phyloP scores from a whole-genome alignment of 192 early-diverging fungal genomes.

The Allomyces macrogynus region DNA sequence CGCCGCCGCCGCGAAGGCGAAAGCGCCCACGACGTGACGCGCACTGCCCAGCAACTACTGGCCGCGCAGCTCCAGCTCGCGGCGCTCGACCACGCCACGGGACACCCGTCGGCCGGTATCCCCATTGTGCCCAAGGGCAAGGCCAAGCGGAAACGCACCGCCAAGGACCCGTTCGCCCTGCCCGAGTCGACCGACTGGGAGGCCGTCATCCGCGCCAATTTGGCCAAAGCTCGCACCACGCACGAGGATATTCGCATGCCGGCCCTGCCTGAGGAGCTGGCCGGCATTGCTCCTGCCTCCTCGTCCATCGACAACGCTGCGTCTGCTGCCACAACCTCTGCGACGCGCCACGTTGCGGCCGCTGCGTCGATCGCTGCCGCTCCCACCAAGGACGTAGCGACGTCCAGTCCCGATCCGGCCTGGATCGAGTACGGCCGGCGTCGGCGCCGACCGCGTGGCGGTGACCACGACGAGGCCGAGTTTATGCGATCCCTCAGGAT shows the following conservation, averaged over 20 bases:
- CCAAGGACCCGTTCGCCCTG: slow-evolving; percentile 19
- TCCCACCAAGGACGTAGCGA: no score
- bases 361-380: no score
- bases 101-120: slow-evolving; percentile 7
- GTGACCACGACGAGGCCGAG: neutral
- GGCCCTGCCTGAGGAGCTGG: neutral
- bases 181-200: neutral
- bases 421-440: no score
- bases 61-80: slow-evolving; percentile 52
- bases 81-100: slow-evolving; percentile 25
- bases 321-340: no score
- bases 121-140: neutral
- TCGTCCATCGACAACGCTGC: no score
- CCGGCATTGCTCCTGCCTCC: neutral
- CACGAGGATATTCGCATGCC: slow-evolving; percentile 5
- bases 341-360: no score
- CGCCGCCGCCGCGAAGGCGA: slow-evolving; percentile 19
- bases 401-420: no score
- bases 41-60: slow-evolving; percentile 66
- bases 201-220: no score
- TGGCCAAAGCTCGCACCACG: neutral
- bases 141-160: slow-evolving; percentile 24
- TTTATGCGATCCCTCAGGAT: neutral
- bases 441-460: neutral
- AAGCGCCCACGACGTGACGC: slow-evolving; percentile 29